Conservation (phyloP, 2,329 filamentous ascomycete species). For the Monosporascus sp. region DNA sequence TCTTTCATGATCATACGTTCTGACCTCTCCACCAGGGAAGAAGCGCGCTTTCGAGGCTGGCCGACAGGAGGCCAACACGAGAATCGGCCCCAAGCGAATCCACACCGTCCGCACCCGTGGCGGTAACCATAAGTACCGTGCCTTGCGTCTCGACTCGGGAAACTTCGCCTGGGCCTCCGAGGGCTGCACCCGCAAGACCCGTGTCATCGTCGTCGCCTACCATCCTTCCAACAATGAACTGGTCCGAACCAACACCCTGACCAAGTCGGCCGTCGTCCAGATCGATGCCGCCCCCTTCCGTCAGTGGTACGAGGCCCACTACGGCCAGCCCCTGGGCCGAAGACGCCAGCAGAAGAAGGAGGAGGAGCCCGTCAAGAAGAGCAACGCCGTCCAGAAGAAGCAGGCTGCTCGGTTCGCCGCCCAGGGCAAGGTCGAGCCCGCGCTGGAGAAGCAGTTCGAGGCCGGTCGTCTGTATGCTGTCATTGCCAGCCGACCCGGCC, state of each 20-base stretch:
- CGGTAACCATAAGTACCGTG: conserved; percentile 99
- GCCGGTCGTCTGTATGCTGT: conserved; percentile 95
- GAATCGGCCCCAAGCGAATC: conserved; percentile 95
- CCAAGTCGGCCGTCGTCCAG: conserved; percentile 97
- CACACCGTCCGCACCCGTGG: conserved; percentile 95
- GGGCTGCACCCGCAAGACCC: conserved; percentile 96
- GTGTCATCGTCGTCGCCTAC: conserved; percentile 97
- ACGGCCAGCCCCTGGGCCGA: conserved; percentile 84
- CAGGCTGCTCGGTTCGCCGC: conserved; percentile 79
- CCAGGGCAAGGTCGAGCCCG: conserved; percentile 84
- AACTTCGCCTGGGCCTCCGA: conserved; percentile 99
- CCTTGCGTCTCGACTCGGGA: conserved; percentile 94
- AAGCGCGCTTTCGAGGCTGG: conserved; percentile 99
- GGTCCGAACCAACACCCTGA: conserved; percentile 99
- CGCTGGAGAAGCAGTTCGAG: conserved; percentile 98
- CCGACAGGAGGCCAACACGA: conserved; percentile 98
- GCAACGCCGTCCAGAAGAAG: conserved; percentile 94
- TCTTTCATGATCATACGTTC: conserved; percentile 56
- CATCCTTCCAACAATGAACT: conserved; percentile 99
- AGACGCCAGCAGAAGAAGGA: conserved; percentile 82
- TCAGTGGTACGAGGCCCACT: conserved; percentile 99
- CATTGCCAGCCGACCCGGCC: conserved; percentile 86
- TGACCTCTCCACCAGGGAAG: conserved; percentile 78
- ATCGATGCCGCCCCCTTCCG: conserved; percentile 98
- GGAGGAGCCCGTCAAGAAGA: conserved; percentile 79